phyloP scores from a whole-genome alignment of 352 stramenopile genomes.

The Pilasporangium apinafurcum region DNA sequence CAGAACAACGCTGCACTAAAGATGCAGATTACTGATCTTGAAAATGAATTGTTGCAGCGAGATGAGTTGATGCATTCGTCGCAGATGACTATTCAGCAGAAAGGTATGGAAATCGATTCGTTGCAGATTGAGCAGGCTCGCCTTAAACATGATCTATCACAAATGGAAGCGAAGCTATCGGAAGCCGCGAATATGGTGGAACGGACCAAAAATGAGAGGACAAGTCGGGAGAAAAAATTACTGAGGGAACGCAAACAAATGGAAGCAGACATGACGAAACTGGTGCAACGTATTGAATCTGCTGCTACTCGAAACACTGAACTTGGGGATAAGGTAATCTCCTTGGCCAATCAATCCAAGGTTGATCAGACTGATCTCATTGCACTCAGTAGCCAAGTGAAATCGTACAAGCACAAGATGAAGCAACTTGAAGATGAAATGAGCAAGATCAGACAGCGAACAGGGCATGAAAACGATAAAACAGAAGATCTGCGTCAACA shows the following conservation, averaged over 20 bases:
- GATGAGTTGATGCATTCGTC: constrained; percentile 17
- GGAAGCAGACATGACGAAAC: constrained; percentile 35
- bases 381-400: constrained; percentile 52
- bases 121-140: constrained; percentile 2
- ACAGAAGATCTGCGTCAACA: constrained; percentile 30
- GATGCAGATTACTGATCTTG: constrained; percentile 13
- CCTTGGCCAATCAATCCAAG: constrained; percentile 48
- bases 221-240: constrained; percentile 42
- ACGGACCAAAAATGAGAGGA: constrained; percentile 26
- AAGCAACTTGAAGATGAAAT: constrained; percentile 36
- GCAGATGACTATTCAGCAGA: constrained; percentile 14
- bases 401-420: constrained; percentile 51
- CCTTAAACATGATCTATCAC: constrained; percentile 16
- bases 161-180: constrained; percentile 19
- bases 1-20: constrained; percentile 24
- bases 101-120: constrained; percentile 16
- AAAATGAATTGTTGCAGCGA: constrained; percentile 14
- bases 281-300: constrained; percentile 50
- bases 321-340: constrained; percentile 54
- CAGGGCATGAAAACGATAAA: constrained; percentile 7
- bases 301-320: constrained; percentile 44
- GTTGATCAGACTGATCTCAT: constrained; percentile 53
- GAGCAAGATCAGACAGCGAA: constrained; percentile 11
- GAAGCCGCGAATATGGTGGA: constrained; percentile 18
- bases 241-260: constrained; percentile 51